Base-by-base conservation (phyloP, 176 grass and related monocot genomes). In the Canna indica region DNA sequence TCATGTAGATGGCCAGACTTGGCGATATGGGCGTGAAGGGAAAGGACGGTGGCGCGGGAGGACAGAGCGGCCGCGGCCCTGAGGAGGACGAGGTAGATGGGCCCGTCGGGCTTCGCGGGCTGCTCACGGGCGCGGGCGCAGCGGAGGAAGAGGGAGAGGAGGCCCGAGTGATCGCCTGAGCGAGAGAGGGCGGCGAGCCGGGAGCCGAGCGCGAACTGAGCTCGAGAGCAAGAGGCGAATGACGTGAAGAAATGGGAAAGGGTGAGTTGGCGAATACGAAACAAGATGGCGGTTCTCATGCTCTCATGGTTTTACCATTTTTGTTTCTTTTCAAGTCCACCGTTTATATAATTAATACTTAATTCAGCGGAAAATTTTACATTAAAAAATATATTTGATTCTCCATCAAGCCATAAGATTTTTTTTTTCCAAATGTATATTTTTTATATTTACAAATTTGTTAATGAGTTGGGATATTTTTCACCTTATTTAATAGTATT, bases 81-180 rank as follows among this genome's bases (percentile, higher is more conserved):
- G 44, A 76, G 74, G 45, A 66, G 44, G 44, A 31, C 45, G 45
- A 76, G 74, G 74, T 66, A 76, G 46, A 28, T 76, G 10, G 74
- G 74, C 22, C 44, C 18, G 74, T 76, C 74, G 1, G 74, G 74
- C 20, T 20, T 53, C 59, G 32, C 20, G 20, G 60, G 18, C 25
- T 18, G 29, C 16, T 24, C 45, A 15, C 74, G n/a, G 10, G 20
- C 35, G 12, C 74, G n/a, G 10, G 20, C 35, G 12, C 25, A 20
- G 17, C 31, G 58, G 20, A 32, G 35, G 73, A 63, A 75, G 36
- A 63, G 27, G 41, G 58, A 64, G 59, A 75, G 39, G 3, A 52
- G 18, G 44, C 61, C 61, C 7, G 24, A 33, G 61, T 76, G 31
- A 46, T 76, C 61, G 15, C 74, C 61, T 10, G 41, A 28, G 11